A percentile compares a stretch with the other conserved stretches of the same genome.
Evolutionary conservation across 2,329 filamentous ascomycete species (phyloP).

Genomic region (Lasiodiplodia sp.): DNA sequence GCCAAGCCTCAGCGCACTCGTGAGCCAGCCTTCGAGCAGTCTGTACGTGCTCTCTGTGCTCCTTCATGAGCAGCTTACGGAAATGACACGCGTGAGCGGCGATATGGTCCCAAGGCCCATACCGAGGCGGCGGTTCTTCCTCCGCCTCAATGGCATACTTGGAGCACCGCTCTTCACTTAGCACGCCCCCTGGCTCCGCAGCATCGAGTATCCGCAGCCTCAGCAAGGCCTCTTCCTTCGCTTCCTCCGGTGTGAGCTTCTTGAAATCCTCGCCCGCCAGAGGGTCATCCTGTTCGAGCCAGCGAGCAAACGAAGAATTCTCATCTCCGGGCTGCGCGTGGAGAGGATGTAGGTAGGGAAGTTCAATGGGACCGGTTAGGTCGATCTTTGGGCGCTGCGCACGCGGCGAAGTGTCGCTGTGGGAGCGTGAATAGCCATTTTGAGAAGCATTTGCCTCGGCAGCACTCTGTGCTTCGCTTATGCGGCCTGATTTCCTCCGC

Average conservation of each 20-base stretch:
- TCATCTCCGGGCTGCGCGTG: conserved; percentile 56
- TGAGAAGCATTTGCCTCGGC: conserved; percentile 7
- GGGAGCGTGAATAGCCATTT: conserved; percentile 7
- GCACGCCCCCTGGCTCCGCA: conserved; percentile 74
- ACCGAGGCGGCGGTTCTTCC: conserved; percentile 79
- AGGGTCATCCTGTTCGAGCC: conserved; percentile 64
- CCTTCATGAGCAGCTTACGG: conserved; percentile 77
- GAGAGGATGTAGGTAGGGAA: conserved; percentile 59
- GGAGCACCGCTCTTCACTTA: conserved; percentile 74
- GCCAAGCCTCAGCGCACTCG: conserved; percentile 78
- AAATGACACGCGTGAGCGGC: conserved; percentile 81
- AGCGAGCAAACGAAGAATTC: conserved; percentile 66
- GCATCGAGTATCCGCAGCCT: conserved; percentile 76
- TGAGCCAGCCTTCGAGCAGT: conserved; percentile 81
- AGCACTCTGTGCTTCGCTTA: conserved; percentile 23
- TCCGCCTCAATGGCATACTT: conserved; percentile 75
- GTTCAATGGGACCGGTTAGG: conserved; percentile 57
- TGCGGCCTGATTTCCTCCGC: conserved; percentile 26
- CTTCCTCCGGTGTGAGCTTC: conserved; percentile 42
- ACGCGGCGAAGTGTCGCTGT: conserved; percentile 1
- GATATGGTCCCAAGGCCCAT: conserved; percentile 87
- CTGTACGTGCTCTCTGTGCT: conserved; percentile 79
- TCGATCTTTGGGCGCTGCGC: conserved; percentile 54
- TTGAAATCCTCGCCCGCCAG: conserved; percentile 52
- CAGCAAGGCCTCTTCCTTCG: conserved; percentile 69